These are phyloP conservation scores for Voacanga thouarsii DNA, from an alignment of 257 asterid genomes.

Conservation along the genomic window DNA sequence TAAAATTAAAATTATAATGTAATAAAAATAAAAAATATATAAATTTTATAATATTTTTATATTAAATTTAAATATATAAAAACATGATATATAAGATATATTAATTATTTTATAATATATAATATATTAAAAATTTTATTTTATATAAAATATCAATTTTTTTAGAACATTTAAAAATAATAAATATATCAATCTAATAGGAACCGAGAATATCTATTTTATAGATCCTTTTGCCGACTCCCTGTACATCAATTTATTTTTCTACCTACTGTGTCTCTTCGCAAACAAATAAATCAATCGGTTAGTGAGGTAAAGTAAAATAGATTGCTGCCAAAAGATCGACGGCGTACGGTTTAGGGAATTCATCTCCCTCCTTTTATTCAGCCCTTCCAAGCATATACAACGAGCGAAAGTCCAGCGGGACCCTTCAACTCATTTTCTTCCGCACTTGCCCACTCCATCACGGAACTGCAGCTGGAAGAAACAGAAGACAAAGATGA, in stretches of 20 bases:
- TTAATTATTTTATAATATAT: too few species aligned
- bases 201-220: too few species aligned
- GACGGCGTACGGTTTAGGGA: neutral
- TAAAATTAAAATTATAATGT: too few species aligned
- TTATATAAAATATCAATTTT: too few species aligned
- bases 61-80: too few species aligned
- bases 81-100: too few species aligned
- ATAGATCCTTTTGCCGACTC: neutral
- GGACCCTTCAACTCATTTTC: constrained; percentile 51
- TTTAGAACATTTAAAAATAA: too few species aligned
- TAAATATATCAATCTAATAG: too few species aligned
- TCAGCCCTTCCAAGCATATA: constrained; percentile 55
- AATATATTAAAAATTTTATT: too few species aligned
- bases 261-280: neutral
- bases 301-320: neutral
- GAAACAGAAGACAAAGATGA: constrained; percentile 52
- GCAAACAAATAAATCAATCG: neutral
- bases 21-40: too few species aligned
- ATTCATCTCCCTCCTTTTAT: neutral
- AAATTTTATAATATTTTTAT: too few species aligned
- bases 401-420: constrained; percentile 51
- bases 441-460: constrained; percentile 65
- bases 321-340: neutral
- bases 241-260: neutral
- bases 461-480: constrained; percentile 51